These are phyloP conservation scores for Climacium dendroides DNA, from an alignment of 225 moss, liverwort and hornwort species.

Conservation along the genomic window DNA sequence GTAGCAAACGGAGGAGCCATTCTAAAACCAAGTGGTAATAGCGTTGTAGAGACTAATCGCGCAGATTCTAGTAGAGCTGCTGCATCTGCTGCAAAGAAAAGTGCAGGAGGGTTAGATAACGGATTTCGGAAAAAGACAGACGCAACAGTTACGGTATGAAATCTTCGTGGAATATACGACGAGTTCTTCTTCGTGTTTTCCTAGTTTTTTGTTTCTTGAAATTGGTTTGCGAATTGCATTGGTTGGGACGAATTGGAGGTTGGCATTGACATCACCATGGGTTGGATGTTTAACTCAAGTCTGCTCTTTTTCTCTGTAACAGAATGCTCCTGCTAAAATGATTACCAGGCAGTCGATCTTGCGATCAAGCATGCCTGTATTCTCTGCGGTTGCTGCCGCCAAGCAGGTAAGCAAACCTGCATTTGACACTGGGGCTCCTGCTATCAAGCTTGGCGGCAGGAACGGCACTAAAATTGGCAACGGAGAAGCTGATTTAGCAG, in stretches of 20 bases:
- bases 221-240: background rate
- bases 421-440: background rate
- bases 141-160: slow-evolving; percentile 1
- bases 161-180: background rate
- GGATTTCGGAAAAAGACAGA: slow-evolving; percentile 16
- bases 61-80: slow-evolving; percentile 10
- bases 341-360: slow-evolving; percentile 26
- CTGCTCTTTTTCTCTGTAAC: background rate
- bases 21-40: slow-evolving; percentile 26
- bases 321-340: slow-evolving; percentile 14
- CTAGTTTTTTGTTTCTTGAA: background rate
- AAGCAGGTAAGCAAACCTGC: slow-evolving; percentile 14
- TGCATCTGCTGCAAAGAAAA: slow-evolving; percentile 8
- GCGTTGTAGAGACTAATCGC: background rate
- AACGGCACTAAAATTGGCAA: slow-evolving; percentile 1
- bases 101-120: background rate
- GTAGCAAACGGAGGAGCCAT: slow-evolving; percentile 12
- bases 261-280: background rate
- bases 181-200: background rate
- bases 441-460: slow-evolving; percentile 3
- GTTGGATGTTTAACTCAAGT: background rate
- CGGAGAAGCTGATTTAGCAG: slow-evolving; percentile 21
- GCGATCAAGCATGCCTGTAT: slow-evolving; percentile 38
- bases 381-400: slow-evolving; percentile 12
- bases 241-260: background rate